Conservation (phyloP, 2,329 filamentous ascomycete species). For the Penicillium italicum region DNA sequence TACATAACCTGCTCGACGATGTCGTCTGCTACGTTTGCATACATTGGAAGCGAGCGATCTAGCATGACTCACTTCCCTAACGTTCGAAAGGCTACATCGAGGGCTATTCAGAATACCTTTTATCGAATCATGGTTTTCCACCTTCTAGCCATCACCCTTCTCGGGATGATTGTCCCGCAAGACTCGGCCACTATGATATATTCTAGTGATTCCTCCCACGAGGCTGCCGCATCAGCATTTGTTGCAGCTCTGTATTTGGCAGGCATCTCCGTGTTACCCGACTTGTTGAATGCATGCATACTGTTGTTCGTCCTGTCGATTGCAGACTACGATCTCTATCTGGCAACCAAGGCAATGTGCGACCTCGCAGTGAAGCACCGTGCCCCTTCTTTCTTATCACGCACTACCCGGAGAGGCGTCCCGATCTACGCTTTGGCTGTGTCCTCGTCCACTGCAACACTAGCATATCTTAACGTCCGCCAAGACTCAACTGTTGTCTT, state of each 20-base stretch:
- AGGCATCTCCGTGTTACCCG: constrained; percentile 59
- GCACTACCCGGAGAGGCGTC: constrained; percentile 65
- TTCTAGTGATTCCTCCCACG: constrained; percentile 37
- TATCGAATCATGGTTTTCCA: constrained; percentile 80
- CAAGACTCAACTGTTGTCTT: constrained; percentile 57
- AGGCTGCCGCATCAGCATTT: constrained; percentile 64
- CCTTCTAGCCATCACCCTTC: constrained; percentile 65
- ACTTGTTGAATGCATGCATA: constrained; percentile 69
- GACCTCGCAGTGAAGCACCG: constrained; percentile 68
- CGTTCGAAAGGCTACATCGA: constrained; percentile 68
- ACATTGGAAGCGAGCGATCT: constrained; percentile 70
- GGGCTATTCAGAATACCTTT: constrained; percentile 74
- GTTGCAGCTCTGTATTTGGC: constrained; percentile 67
- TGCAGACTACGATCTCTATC: constrained; percentile 72
- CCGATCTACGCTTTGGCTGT: constrained; percentile 63
- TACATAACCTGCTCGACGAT: constrained; percentile 65
- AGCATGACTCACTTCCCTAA: constrained; percentile 75
- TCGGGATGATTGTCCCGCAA: constrained; percentile 74
- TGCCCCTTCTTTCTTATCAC: constrained; percentile 66
- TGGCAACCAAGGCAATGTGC: constrained; percentile 66
- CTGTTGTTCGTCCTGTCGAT: constrained; percentile 71
- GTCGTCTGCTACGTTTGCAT: constrained; percentile 73
- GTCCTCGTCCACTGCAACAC: constrained; percentile 58
- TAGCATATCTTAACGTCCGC: constrained; percentile 64
- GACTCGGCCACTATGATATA: constrained; percentile 57